phyloP scores from a whole-genome alignment of 2,329 filamentous ascomycete species.

The Phialophora verrucosa region DNA sequence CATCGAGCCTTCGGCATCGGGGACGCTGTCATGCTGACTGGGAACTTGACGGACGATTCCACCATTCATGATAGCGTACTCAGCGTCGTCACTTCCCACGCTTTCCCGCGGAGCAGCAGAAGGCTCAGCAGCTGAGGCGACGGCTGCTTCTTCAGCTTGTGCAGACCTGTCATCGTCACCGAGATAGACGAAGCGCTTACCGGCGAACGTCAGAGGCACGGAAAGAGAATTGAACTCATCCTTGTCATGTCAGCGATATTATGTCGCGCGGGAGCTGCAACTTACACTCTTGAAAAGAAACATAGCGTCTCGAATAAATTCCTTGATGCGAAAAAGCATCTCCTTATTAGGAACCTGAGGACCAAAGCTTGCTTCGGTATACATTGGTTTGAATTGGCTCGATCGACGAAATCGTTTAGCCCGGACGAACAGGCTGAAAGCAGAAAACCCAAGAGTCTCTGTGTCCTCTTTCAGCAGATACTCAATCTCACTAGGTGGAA shows the following conservation, averaged over 20 bases:
- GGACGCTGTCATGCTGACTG: slow-evolving; percentile 24
- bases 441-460: slow-evolving; percentile 69
- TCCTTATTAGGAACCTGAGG: slow-evolving; percentile 59
- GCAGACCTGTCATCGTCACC: slow-evolving; percentile 6
- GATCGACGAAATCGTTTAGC: slow-evolving; percentile 49
- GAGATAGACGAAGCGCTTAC: slow-evolving; percentile 25
- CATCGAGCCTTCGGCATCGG: slow-evolving; percentile 43
- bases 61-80: slow-evolving; percentile 42
- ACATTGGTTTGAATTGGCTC: slow-evolving; percentile 57
- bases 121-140: slow-evolving; percentile 2
- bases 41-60: slow-evolving; percentile 2
- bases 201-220: slow-evolving; percentile 30
- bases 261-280: slow-evolving; percentile 26
- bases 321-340: slow-evolving; percentile 69
- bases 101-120: too few relatives aligned
- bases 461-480: slow-evolving; percentile 74
- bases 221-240: slow-evolving; percentile 19
- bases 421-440: slow-evolving; percentile 55
- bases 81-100: neutral
- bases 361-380: slow-evolving; percentile 26
- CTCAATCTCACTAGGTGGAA: slow-evolving; percentile 59
- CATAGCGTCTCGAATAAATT: slow-evolving; percentile 67
- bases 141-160: neutral
- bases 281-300: slow-evolving; percentile 60
- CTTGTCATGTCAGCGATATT: slow-evolving; percentile 27